These are phyloP conservation scores for Daedalea quercina DNA, from an alignment of 768 basidiomycete genomes.

Conservation along the genomic window DNA sequence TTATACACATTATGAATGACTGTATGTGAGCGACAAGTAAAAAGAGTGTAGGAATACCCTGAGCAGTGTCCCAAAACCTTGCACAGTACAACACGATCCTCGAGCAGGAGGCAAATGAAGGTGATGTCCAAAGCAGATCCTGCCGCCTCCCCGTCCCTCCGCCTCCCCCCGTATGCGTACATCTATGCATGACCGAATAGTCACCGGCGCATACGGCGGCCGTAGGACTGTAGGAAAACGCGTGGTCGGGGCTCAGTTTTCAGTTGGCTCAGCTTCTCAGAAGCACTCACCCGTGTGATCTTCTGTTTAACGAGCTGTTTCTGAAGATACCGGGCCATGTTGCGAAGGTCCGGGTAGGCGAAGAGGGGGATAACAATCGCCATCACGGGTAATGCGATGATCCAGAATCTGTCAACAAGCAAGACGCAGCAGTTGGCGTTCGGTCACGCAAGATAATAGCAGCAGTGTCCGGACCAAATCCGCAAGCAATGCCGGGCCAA, in stretches of 20 bases:
- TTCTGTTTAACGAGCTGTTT: constrained; percentile 32
- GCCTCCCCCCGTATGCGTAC: no score
- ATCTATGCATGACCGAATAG: background rate
- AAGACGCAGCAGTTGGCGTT: background rate
- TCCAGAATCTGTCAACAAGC: constrained; percentile 49
- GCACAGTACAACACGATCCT: no score
- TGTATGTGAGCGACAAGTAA: no score
- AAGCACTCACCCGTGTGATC: constrained; percentile 23
- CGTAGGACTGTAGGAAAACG: background rate
- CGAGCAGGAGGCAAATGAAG: no score
- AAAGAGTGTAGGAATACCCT: no score
- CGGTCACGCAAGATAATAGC: background rate
- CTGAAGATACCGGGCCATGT: constrained; percentile 38
- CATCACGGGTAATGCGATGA: constrained; percentile 56
- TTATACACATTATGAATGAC: no score
- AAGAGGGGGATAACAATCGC: constrained; percentile 45
- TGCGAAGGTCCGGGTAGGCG: constrained; percentile 41
- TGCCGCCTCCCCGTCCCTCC: no score
- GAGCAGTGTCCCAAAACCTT: no score
- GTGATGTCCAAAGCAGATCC: no score
- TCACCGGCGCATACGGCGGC: background rate
- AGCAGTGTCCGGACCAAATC: background rate
- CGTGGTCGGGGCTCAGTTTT: background rate
- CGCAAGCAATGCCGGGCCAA: background rate
- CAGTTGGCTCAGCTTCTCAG: background rate